These are phyloP conservation scores for Boletus edulis DNA, from an alignment of 768 basidiomycete species.

Conservation along the genomic window DNA sequence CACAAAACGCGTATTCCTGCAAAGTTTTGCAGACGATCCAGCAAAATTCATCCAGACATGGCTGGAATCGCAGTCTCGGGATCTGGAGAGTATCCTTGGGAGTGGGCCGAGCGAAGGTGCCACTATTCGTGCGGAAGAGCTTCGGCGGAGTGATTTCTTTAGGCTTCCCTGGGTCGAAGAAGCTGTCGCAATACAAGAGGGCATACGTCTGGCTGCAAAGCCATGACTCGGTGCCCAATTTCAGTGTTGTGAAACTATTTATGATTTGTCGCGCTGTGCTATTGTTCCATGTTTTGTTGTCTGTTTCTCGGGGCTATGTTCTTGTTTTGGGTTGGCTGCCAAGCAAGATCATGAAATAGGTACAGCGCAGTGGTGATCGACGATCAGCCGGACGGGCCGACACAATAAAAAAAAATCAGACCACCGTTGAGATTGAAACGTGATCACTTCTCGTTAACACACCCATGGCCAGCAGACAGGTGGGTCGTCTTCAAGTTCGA, in stretches of 20 bases:
- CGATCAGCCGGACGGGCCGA: constrained; percentile 13
- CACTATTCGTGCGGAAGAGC: constrained; percentile 82
- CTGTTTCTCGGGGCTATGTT: background rate
- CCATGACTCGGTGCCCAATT: constrained; percentile 22
- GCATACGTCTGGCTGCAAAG: constrained; percentile 62
- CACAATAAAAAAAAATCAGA: constrained; percentile 13
- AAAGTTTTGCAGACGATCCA: constrained; percentile 78
- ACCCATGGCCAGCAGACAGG: constrained; percentile 68
- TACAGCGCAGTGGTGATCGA: background rate
- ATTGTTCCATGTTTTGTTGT: background rate
- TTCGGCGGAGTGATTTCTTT: constrained; percentile 89
- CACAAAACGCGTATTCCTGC: constrained; percentile 82
- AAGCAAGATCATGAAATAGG: too few species aligned
- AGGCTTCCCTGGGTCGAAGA: constrained; percentile 88
- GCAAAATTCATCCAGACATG: constrained; percentile 83
- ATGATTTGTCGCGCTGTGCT: background rate
- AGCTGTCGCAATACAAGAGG: constrained; percentile 85
- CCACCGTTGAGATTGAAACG: constrained; percentile 1
- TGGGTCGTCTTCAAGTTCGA: constrained; percentile 21
- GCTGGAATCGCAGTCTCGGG: constrained; percentile 89
- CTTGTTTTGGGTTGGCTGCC: too few species aligned
- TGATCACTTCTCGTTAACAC: background rate
- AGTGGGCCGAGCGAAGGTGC: constrained; percentile 79
- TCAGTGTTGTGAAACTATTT: constrained; percentile 1
- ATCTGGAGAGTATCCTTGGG: constrained; percentile 86